Evolutionary conservation across 176 grass and related monocot species (phyloP).

Genomic region (Pontederia paniculata): DNA sequence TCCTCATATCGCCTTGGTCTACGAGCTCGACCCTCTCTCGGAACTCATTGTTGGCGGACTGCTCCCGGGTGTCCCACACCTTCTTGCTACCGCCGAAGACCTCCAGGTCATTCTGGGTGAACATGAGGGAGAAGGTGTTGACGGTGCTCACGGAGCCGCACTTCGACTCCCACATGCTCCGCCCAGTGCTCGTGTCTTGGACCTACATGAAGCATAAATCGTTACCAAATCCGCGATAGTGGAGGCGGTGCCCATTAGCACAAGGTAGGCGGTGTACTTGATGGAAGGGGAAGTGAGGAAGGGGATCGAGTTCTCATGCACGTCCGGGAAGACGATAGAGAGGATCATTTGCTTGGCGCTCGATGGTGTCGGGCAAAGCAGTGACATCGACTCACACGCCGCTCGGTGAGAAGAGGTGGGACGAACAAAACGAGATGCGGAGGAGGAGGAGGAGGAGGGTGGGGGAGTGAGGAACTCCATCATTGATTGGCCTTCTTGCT

Average conservation of each 20-base stretch:
- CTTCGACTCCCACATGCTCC: constrained; percentile 77
- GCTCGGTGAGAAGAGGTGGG: neutral
- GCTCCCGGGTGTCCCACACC: constrained; percentile 52
- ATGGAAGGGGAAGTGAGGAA: constrained; percentile 64
- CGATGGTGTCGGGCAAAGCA: constrained; percentile 33
- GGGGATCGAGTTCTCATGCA: constrained; percentile 26
- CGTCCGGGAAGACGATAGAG: constrained; percentile 32
- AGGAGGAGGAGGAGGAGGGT: constrained; percentile 18
- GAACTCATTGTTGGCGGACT: constrained; percentile 46
- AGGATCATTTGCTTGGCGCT: constrained; percentile 79
- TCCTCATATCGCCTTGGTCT: constrained; percentile 82
- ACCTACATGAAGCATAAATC: constrained; percentile 92
- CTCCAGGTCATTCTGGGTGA: constrained; percentile 60
- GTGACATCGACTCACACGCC: neutral
- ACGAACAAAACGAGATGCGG: constrained; percentile 14
- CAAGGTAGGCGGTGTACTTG: constrained; percentile 51
- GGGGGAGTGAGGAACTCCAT: too few species aligned
- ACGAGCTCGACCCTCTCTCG: constrained; percentile 62
- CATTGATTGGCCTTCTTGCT: too few species aligned
- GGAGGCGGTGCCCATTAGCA: constrained; percentile 42
- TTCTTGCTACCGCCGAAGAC: constrained; percentile 67
- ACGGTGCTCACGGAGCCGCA: constrained; percentile 57
- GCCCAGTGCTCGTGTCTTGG: constrained; percentile 14
- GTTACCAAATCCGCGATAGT: constrained; percentile 52
- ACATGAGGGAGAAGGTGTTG: constrained; percentile 48